Percentiles rank a stretch among this genome's conserved stretches.
These are phyloP conservation scores for Marchantia polymorpha DNA, from an alignment of 225 moss, liverwort and hornwort species.

Conservation along the genomic window DNA sequence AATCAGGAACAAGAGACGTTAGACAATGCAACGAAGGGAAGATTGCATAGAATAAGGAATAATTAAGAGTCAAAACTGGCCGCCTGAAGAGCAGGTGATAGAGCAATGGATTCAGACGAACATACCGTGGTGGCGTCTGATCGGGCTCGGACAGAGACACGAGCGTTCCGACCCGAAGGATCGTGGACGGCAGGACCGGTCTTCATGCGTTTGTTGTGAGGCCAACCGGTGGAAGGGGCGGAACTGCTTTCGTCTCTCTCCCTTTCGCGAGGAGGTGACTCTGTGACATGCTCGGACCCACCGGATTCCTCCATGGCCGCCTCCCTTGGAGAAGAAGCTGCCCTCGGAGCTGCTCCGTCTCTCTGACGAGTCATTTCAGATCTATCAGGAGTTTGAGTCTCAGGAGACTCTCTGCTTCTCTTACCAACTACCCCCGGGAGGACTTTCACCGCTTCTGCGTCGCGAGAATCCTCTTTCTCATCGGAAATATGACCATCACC, in stretches of 20 bases:
- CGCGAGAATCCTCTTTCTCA: not conserved
- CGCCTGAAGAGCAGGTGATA: not conserved
- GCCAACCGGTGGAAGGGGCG: not conserved
- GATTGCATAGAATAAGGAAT: not conserved
- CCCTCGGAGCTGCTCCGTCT: not conserved
- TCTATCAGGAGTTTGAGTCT: constrained; percentile 13
- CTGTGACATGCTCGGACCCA: not conserved
- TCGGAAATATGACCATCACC: no score
- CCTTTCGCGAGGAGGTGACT: not conserved
- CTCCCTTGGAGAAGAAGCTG: not conserved
- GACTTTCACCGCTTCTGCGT: not conserved
- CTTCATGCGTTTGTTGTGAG: constrained; percentile 3
- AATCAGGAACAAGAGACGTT: not conserved
- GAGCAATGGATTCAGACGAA: no score
- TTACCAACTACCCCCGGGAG: not conserved
- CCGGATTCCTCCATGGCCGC: not conserved
- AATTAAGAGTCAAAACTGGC: not conserved
- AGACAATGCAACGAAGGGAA: not conserved
- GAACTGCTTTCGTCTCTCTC: constrained; percentile 8
- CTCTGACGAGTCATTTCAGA: not conserved
- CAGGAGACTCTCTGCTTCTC: not conserved
- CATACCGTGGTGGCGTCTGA: constrained; percentile 28
- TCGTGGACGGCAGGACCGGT: constrained; percentile 4
- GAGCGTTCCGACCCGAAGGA: constrained; percentile 21
- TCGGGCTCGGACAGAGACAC: constrained; percentile 27